Evolutionary conservation across 2,329 filamentous ascomycete genomes (phyloP), one percentile per base, ranked within the genome.

Genomic region (Simplicillium sp.): DNA sequence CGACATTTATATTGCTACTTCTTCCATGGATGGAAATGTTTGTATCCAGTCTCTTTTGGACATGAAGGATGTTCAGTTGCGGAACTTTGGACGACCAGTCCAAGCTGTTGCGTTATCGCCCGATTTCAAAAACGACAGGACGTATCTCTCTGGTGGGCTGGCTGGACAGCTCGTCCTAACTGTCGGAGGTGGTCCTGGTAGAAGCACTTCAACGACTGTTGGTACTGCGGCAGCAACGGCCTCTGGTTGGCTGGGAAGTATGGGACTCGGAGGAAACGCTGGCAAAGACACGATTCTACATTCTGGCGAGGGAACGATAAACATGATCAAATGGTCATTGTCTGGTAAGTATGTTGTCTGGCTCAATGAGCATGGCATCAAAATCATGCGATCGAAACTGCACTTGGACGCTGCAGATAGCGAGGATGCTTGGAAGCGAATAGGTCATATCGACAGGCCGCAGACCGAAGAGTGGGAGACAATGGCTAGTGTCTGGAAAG

Each of bases 341-440:
- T 90, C 87, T 0, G 90, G 92, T 1, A 92, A 84, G 62, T 97
- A 89, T 54, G 84, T 96, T 1, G 86, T 82, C 0, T 98, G 92
- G 92, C 74, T 94, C 33, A 98, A 97, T 54, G 92, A 98, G 61
- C 84, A 94, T 54, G 92, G 92, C 4, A 94, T 97, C 57, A 96
- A 96, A 59, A 92, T 98, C 45, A 97, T 97, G 89, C 79, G 92
- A 31, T 87, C 87, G 4, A 87, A 92, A 56, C 57, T 94, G 15
- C 79, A 89, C 50, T 71, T 96, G 5, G 87, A 94, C 6, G 80
- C 70, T 46, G 73, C 73, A 11, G 84, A 94, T 54, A 67, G 74
- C 2, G 89, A 96, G 13, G 81, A 84, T 48, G 87, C 89, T 3
- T 98, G 94, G 94, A 94, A 92, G 60, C 77, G 90, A 9, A 87